Base-by-base conservation (phyloP, 2,329 filamentous ascomycete species). In the Hypoxylon sp. region DNA sequence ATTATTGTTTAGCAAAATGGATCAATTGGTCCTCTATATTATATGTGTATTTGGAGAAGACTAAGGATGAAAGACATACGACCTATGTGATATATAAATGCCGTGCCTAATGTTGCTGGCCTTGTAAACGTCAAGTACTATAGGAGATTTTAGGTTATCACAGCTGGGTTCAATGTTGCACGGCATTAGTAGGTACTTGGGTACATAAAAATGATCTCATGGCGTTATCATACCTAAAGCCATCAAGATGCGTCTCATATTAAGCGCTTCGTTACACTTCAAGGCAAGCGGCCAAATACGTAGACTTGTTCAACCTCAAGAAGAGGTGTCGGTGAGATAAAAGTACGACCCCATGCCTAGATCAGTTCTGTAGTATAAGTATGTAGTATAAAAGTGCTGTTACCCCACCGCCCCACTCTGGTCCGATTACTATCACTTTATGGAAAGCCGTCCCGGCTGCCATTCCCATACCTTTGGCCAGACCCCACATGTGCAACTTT, bases 181-280 rank as follows among this genome's bases (percentile, higher is more conserved):
- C 56, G 32, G 13, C 46, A 60, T 43, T 14, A 10, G 34, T 32
- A 21, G 1, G 28, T 30, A 30, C 28, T 30, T 30, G 9, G 34
- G 11, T 21, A 43, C 17, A 4, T 17, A 21, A 19, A 21, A 21
- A 38, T 48, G 34, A 50, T 60, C 45, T 50, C 56, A 60, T 60
- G 38, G 38, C 9, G 28, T 51, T 28, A 30, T 17, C 23, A 32
- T 28, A 28, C n/a, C n/a, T n/a, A n/a, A n/a, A 23, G 30, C 51
- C 32, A 9, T 32, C 45, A 46, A 46, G 30, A 46, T 63, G 38
- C 50, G 48, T 53, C 62, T 63, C 32, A 50, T 60, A 60, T 56
- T 53, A 66, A 69, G 63, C 59, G 67, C 59, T 56, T 63, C 28
- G 67, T 69, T 66, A 59, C 63, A 67, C 55, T 21, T 58, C 6